Evolutionary conservation across 192 early-diverging fungal species (phyloP).

Genomic region (Coemansia sp.): DNA sequence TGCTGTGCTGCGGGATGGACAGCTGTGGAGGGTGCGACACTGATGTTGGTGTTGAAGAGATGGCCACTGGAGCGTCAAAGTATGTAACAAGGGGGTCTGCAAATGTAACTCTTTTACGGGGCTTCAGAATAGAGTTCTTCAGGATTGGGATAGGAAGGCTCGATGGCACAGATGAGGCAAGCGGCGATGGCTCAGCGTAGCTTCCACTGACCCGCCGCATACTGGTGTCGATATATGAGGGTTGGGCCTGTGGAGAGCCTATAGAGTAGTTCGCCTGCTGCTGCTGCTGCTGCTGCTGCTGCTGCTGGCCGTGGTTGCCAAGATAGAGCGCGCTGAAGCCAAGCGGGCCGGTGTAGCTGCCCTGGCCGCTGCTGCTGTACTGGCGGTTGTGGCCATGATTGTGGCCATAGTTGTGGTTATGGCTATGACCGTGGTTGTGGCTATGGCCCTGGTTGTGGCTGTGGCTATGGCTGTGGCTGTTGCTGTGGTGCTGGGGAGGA

Average conservation of each 20-base stretch:
- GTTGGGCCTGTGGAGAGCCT: constrained; percentile 2
- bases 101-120: constrained; percentile 43
- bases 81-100: constrained; percentile 36
- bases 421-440: background rate
- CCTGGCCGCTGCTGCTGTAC: constrained; percentile 7
- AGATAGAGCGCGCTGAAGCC: constrained; percentile 1
- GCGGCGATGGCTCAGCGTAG: constrained; percentile 1
- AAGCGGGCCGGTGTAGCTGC: constrained; percentile 13
- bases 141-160: background rate
- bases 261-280: background rate
- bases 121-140: constrained; percentile 11
- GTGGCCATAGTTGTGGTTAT: background rate
- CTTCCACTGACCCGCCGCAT: constrained; percentile 5
- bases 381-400: background rate
- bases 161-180: constrained; percentile 1
- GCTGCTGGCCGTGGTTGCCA: constrained; percentile 4
- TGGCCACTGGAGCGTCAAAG: constrained; percentile 11
- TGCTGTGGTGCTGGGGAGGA: background rate
- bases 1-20: background rate
- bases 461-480: too few relatives aligned
- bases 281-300: background rate
- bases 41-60: constrained; percentile 16
- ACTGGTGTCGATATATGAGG: background rate
- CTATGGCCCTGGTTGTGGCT: too few relatives aligned
- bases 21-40: background rate